These are phyloP conservation scores for Astragalus membranaceus DNA, from an alignment of 306 rosid genomes.

Conservation along the genomic window DNA sequence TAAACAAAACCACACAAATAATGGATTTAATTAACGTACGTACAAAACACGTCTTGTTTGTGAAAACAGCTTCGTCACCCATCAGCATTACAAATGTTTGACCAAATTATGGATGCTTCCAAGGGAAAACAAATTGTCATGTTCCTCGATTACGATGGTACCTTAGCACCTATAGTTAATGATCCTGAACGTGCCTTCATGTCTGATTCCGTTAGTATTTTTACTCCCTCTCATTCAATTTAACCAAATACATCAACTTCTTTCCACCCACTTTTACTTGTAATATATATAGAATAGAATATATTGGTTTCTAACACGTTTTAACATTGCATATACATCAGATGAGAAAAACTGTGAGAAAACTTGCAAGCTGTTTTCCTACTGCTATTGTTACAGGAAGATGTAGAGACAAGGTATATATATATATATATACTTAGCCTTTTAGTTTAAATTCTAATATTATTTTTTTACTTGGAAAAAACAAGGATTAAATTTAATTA, in stretches of 20 bases:
- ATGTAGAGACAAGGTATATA: conserved; percentile 71
- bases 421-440: conserved; percentile 19
- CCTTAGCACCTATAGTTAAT: conserved; percentile 83
- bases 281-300: too few species aligned
- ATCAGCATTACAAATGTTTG: conserved; percentile 82
- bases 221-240: not conserved
- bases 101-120: conserved; percentile 64
- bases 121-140: conserved; percentile 76
- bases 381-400: conserved; percentile 92
- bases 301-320: not conserved
- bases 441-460: not conserved
- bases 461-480: not conserved
- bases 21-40: not conserved
- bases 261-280: too few species aligned
- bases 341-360: conserved; percentile 86
- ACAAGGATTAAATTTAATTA: not conserved
- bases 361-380: conserved; percentile 71
- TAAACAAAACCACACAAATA: not conserved
- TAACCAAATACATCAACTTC: not conserved
- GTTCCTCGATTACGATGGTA: conserved; percentile 91
- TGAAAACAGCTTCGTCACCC: conserved; percentile 61
- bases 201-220: conserved; percentile 57
- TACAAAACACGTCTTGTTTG: not conserved
- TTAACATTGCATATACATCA: conserved; percentile 17
- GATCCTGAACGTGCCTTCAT: conserved; percentile 87